Percentiles rank a stretch among this genome's conserved stretches.
These are phyloP conservation scores for Thermoascus crustaceus DNA, from an alignment of 2,329 filamentous ascomycete species.

Conservation along the genomic window DNA sequence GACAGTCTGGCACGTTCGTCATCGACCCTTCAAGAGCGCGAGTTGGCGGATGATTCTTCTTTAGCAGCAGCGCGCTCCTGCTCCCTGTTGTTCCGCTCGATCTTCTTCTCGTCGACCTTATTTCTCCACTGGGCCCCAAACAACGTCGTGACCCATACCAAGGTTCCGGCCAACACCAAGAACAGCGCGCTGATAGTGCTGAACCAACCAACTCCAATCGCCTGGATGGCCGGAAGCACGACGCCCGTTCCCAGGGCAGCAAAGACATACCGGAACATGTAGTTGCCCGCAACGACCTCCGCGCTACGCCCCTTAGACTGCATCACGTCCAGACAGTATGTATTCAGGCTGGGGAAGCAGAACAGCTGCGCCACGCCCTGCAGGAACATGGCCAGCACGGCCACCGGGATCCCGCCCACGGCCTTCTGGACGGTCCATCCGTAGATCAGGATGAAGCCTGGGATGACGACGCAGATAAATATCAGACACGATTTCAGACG, in stretches of 20 bases:
- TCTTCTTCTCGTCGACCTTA: constrained; percentile 42
- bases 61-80: not conserved
- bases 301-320: constrained; percentile 51
- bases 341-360: constrained; percentile 67
- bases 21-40: not conserved
- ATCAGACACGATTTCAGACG: constrained; percentile 52
- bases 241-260: constrained; percentile 62
- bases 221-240: constrained; percentile 64
- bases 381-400: constrained; percentile 64
- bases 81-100: not conserved
- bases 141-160: constrained; percentile 42
- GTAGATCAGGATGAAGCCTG: constrained; percentile 59
- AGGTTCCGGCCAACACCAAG: constrained; percentile 40
- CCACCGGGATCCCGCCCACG: constrained; percentile 48
- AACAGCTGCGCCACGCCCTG: constrained; percentile 69
- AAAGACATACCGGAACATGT: constrained; percentile 68
- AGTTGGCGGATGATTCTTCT: not conserved
- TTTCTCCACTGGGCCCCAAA: constrained; percentile 48
- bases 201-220: constrained; percentile 74
- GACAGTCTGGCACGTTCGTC: no score
- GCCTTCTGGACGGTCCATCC: constrained; percentile 55
- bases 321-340: constrained; percentile 78
- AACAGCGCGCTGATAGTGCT: constrained; percentile 59
- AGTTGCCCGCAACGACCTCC: constrained; percentile 74
- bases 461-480: constrained; percentile 52